Evolutionary conservation across 176 grass and related monocot species (phyloP), one percentile per base, ranked within the genome.

Genomic region (Aegilops speltoides): DNA sequence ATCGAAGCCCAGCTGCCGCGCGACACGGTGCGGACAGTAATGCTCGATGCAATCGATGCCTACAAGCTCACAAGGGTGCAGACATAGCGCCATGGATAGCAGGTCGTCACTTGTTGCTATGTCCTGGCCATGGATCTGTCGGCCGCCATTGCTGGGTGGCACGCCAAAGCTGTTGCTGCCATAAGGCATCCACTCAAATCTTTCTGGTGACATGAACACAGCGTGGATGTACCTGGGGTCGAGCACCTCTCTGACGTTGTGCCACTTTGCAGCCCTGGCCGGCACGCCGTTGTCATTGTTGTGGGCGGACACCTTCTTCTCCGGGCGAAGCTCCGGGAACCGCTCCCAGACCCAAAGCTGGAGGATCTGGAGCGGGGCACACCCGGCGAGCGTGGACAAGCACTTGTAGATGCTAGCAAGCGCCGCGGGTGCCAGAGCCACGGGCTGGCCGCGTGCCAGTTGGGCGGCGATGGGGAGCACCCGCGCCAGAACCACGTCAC

Each of bases 1-100:
- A 84, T 98, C 93, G n/a, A 98, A 87, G 16, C 95, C 95, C 70
- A 98, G 93, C 86, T 98, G 93, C 89, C 91, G 95, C 24, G 93
- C 87, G 7, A 93, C 95, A 14, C 89, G 91, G 56, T 98, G 91
- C 0, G 93, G 93, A 45, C 91, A 88, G 77, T 98, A 98, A 26
- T 87, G 91, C 76, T 98, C 93, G 10, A 98, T 90, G 82, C 87
- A 86, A 82, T 93, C 89, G 3, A 93, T 48, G 31, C 93, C 95
- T 2, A 95, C 93, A 28, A 98, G 86, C 70, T 95, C 95, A 20
- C 79, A 93, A 75, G 87, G 77, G 38, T 54, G 90, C 17, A 98
- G 33, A 28, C 85, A 95, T 52, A 85, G 82, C 0, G 91, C 91
- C 2, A 98, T 83, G 4, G 85, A 85, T 80, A 62, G 63, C 22